Percentiles rank a stretch among this genome's conserved stretches.
These are phyloP conservation scores for Parafenestella ontariensis DNA, from an alignment of 2,329 filamentous ascomycete genomes.

Conservation along the genomic window DNA sequence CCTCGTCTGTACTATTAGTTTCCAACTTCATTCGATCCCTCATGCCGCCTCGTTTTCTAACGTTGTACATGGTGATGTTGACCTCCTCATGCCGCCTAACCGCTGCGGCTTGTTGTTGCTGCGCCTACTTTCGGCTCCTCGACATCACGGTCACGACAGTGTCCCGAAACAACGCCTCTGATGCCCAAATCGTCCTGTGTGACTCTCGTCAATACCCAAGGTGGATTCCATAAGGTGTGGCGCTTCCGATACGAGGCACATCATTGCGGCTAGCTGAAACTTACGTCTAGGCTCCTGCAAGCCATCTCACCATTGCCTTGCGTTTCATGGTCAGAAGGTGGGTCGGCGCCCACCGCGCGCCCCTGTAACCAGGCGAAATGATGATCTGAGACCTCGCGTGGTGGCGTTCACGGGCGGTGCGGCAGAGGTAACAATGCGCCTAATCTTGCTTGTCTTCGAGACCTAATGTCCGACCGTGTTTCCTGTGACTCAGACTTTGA, in stretches of 20 bases:
- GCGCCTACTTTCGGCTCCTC: not conserved
- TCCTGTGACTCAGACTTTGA: not conserved
- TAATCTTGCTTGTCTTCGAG: not conserved
- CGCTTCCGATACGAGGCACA: not conserved
- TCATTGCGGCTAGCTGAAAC: not conserved
- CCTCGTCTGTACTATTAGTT: not conserved
- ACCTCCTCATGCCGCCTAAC: not conserved
- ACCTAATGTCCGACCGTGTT: not conserved
- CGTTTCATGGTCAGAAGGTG: not conserved
- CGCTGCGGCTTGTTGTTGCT: not conserved
- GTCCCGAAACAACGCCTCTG: not conserved
- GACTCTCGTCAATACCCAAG: not conserved
- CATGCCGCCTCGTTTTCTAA: not conserved
- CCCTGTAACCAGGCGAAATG: not conserved
- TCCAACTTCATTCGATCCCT: not conserved
- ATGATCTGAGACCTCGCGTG: not conserved
- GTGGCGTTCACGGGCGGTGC: not conserved
- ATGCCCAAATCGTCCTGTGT: not conserved
- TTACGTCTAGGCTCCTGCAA: not conserved
- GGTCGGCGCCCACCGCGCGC: not conserved
- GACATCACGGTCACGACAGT: not conserved
- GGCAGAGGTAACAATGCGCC: not conserved
- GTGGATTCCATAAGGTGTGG: not conserved
- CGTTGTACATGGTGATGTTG: not conserved
- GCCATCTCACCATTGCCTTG: not conserved